Evolutionary conservation across 2,329 filamentous ascomycete species (phyloP), one percentile per base, ranked within the genome.

Genomic region (Pyricularia sp.): DNA sequence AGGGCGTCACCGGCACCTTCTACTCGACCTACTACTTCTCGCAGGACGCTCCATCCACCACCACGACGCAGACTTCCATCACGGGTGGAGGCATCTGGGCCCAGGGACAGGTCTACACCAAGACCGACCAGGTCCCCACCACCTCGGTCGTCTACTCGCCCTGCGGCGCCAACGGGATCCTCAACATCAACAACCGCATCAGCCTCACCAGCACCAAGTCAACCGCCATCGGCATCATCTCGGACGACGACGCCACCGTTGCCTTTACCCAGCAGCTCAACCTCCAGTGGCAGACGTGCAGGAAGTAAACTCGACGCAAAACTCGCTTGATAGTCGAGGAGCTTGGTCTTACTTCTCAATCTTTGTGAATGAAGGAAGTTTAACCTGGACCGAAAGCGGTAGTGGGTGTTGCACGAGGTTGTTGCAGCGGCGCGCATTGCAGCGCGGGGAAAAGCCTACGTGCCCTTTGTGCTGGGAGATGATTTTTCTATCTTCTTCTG

Each of bases 171-270:
- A 75, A 70, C 62, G 78, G 78, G 63, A 78, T 80, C 67, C 75
- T 80, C 69, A 79, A 79, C 72, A 72, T 79, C 70, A 79, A 79
- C 73, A 79, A 79, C 74, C 76, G 78, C 67, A 77, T 79, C 63
- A 74, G 75, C 22, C 71, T 79, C 61, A 75, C 73, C 64, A 74
- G 73, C 70, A 49, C 12, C 33, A 75, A 77, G 70, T 49, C 68
- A 60, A 70, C 68, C 24, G 77, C 77, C 66, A 70, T 66, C 8
- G 78, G 78, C 66, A 71, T 75, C 69, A 74, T 79, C 71, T 77
- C 77, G 22, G 75, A 79, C 70, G 77, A 79, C 68, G 77, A 79
- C 62, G 77, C 77, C 62, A 79, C 77, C 44, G 73, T 78, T 63
- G 76, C 76, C 59, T 75, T 79, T 67, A 78, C 75, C 28, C 77